Conservation (phyloP, 371 early-diverging fungal genomes). For the Mortierella sp. region DNA sequence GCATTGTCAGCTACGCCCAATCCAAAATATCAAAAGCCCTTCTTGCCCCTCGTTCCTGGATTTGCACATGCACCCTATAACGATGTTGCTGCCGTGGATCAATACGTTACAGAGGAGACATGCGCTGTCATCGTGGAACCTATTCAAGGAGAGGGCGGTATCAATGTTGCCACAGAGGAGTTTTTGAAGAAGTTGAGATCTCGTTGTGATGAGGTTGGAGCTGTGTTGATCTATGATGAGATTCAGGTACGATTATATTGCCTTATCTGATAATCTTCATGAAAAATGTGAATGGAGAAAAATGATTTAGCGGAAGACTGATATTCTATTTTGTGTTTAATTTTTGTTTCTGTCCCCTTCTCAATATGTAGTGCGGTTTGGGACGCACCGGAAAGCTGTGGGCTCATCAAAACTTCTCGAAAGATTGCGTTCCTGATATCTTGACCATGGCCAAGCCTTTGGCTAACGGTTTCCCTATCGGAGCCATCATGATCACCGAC, state of each 20-base stretch:
- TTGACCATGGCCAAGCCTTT: slow-evolving; percentile 96
- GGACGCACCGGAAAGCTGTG: slow-evolving; percentile 94
- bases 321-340: background rate
- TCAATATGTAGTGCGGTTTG: slow-evolving; percentile 78
- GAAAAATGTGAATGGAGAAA: too few relatives aligned
- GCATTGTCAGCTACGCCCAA: slow-evolving; percentile 92
- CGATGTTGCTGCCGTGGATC: slow-evolving; percentile 69
- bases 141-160: slow-evolving; percentile 97
- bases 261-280: background rate
- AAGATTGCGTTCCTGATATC: slow-evolving; percentile 88
- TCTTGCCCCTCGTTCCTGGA: slow-evolving; percentile 91
- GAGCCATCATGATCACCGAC: slow-evolving; percentile 84
- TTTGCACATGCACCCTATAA: slow-evolving; percentile 81
- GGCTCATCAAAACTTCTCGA: slow-evolving; percentile 82
- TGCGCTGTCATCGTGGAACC: slow-evolving; percentile 97
- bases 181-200: slow-evolving; percentile 83
- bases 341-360: background rate
- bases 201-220: slow-evolving; percentile 85
- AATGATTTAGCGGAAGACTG: background rate
- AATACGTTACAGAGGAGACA: slow-evolving; percentile 77
- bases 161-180: slow-evolving; percentile 74
- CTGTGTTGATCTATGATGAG: slow-evolving; percentile 94
- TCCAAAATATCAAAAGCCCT: slow-evolving; percentile 93
- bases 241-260: slow-evolving; percentile 77
- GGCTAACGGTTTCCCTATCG: slow-evolving; percentile 97